A percentile compares a stretch with the other conserved stretches of the same genome.
Evolutionary conservation across 495 filamentous ascomycete genomes (phyloP).

Genomic region (Tuber magnatum): DNA sequence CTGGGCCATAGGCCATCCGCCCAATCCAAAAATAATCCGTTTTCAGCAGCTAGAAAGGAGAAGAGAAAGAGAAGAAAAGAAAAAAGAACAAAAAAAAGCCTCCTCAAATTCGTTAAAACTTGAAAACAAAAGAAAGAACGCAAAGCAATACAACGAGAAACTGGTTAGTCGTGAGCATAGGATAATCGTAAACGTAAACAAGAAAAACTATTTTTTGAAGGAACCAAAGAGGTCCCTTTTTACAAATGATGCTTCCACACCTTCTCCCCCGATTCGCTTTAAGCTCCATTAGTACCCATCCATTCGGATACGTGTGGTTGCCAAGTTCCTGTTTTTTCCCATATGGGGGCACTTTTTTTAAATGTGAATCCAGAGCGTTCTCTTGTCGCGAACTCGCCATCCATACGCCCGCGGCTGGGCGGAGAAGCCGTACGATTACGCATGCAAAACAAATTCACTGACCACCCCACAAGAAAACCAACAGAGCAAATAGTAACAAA

Average conservation of each 20-base stretch:
- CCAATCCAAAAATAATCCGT: conserved; percentile 3
- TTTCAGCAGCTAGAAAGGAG: conserved; percentile 2
- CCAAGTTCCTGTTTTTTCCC: neutral
- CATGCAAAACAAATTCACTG: conserved; percentile 30
- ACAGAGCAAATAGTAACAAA: conserved; percentile 15
- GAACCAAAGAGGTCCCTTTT: neutral
- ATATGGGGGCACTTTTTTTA: neutral
- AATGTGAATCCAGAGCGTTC: neutral
- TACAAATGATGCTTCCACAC: neutral
- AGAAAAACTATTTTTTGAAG: neutral
- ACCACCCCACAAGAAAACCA: conserved; percentile 9
- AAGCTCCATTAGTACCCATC: neutral
- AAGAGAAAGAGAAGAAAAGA: neutral
- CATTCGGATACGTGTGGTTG: conserved; percentile 1
- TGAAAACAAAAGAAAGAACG: neutral
- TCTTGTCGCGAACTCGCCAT: neutral
- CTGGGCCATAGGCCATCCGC: neutral
- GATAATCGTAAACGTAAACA: conserved; percentile 3
- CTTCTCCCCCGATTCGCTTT: neutral
- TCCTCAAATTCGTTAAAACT: conserved; percentile 2
- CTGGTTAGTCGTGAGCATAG: neutral
- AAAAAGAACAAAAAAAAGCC: neutral
- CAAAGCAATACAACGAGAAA: neutral
- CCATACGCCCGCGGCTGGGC: neutral
- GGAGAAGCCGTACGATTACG: conserved; percentile 45